Evolutionary conservation across 768 basidiomycete species (phyloP).

Genomic region (Cantharellus anzutake): DNA sequence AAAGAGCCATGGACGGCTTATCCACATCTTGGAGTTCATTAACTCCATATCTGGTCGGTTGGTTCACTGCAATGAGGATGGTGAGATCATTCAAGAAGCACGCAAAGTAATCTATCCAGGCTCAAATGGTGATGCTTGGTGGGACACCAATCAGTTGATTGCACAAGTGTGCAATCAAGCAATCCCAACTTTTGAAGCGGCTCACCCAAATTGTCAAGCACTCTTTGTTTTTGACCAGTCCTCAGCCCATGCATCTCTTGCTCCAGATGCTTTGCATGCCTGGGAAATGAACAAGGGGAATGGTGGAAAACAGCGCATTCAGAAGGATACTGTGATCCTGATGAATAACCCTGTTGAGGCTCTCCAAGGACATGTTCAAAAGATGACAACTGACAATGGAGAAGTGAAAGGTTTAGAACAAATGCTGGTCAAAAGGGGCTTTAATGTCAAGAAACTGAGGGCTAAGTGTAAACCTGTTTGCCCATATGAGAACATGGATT

Average conservation of each 20-base stretch:
- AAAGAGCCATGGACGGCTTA: slow-evolving; percentile 23
- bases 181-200: not conserved
- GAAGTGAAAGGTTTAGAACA: slow-evolving; percentile 12
- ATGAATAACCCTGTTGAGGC: slow-evolving; percentile 16
- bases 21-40: too few species aligned
- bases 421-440: slow-evolving; percentile 11
- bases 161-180: not conserved
- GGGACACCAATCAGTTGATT: slow-evolving; percentile 6
- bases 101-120: slow-evolving; percentile 10
- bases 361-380: not conserved
- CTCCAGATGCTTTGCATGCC: slow-evolving; percentile 13
- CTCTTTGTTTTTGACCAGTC: too few species aligned
- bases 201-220: too few species aligned
- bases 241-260: too few species aligned
- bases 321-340: slow-evolving; percentile 21
- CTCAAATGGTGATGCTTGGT: slow-evolving; percentile 3
- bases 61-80: slow-evolving; percentile 10
- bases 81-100: slow-evolving; percentile 17
- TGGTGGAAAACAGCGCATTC: slow-evolving; percentile 21
- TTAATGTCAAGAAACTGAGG: not conserved
- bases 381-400: slow-evolving; percentile 11
- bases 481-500: too few species aligned
- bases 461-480: slow-evolving; percentile 15
- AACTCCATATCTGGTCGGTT: slow-evolving; percentile 17
- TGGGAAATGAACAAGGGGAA: slow-evolving; percentile 25